phyloP scores from a whole-genome alignment of 2,329 filamentous ascomycete species.

The Hymenoscyphus linearis region DNA sequence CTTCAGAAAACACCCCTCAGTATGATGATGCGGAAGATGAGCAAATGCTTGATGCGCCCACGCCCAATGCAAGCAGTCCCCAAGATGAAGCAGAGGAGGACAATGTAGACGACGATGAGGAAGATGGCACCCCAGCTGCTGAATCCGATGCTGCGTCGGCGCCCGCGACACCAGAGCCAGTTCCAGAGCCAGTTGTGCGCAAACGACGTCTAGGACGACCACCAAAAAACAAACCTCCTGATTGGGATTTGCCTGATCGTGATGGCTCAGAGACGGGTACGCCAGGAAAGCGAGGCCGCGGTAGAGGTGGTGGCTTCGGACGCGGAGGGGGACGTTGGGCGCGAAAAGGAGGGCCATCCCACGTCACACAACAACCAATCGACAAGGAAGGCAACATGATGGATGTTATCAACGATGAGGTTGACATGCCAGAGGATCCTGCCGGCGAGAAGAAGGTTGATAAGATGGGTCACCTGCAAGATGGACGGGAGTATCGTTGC shows the following conservation, averaged over 20 bases:
- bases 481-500: constrained; percentile 86
- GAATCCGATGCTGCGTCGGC: constrained; percentile 46
- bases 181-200: constrained; percentile 53
- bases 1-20: constrained; percentile 44
- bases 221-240: constrained; percentile 76
- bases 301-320: constrained; percentile 48
- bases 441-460: constrained; percentile 94
- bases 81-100: constrained; percentile 33
- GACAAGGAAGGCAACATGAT: constrained; percentile 92
- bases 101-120: constrained; percentile 46
- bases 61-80: constrained; percentile 27
- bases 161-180: constrained; percentile 26
- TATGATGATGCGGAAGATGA: constrained; percentile 43
- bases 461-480: constrained; percentile 76
- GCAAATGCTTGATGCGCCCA: constrained; percentile 36
- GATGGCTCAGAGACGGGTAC: constrained; percentile 41
- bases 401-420: constrained; percentile 88
- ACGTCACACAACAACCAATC: constrained; percentile 76
- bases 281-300: constrained; percentile 56
- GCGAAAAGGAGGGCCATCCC: constrained; percentile 61
- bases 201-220: constrained; percentile 76
- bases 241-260: constrained; percentile 60
- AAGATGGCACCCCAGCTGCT: constrained; percentile 35
- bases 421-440: constrained; percentile 77
- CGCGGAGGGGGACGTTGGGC: constrained; percentile 60